A percentile compares a stretch with the other conserved stretches of the same genome.
phyloP scores from a whole-genome alignment of 441 rosid genomes.

The Populus hybrid region DNA sequence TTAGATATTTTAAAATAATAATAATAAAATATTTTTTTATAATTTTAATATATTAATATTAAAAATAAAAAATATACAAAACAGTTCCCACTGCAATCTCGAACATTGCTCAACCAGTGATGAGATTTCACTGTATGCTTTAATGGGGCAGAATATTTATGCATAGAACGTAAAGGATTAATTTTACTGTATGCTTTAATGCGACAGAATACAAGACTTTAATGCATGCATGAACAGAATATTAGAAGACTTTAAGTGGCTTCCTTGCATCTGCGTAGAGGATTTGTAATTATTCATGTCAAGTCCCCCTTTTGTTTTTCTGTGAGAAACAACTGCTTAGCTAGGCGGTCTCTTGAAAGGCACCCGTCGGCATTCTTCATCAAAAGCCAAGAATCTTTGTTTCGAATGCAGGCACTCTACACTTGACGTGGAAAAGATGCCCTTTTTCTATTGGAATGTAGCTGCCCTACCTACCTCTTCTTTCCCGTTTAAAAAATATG shows the following conservation, averaged over 20 bases:
- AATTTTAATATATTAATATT: too few relatives aligned
- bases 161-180: too few relatives aligned
- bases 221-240: background rate
- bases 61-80: too few relatives aligned
- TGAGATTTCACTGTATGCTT: background rate
- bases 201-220: background rate
- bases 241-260: background rate
- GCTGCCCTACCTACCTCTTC: too few relatives aligned
- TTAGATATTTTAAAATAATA: too few relatives aligned
- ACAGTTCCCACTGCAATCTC: too few relatives aligned
- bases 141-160: background rate
- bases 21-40: too few relatives aligned
- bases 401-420: background rate
- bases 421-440: background rate
- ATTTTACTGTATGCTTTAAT: background rate
- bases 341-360: background rate
- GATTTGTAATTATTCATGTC: background rate
- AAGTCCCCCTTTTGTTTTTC: background rate
- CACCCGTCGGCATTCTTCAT: background rate
- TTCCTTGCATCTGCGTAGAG: background rate
- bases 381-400: background rate
- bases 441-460: too few relatives aligned
- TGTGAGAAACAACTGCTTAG: background rate
- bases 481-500: too few relatives aligned
- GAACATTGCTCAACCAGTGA: too few relatives aligned